Evolutionary conservation across 768 basidiomycete genomes (phyloP), one percentile per base, ranked within the genome.

Genomic region (Ramaria sp.): DNA sequence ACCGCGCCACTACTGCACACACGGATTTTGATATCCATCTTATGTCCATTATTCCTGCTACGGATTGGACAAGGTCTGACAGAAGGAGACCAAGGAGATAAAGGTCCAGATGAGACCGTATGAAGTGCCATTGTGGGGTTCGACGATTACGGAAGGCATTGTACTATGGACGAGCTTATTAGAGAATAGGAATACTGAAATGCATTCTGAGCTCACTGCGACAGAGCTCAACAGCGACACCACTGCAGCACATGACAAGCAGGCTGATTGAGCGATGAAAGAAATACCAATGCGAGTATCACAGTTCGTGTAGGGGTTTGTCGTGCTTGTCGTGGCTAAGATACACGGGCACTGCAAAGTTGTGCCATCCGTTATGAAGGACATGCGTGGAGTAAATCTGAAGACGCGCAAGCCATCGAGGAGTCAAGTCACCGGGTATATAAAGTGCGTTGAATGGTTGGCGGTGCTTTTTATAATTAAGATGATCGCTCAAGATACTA

Each of bases 31-130:
- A 33, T 27, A 68, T 60, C 73, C 73, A 74, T 59, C 62, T 66
- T 31, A 71, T 60, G 52, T 72, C 63, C 61, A 76, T 66, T 15
- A 75, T 60, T 2, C 71, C 72, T 1, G 75, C 68, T 47, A 30
- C 10, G 19, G 68, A 62, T 53, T 67, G 68, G 13, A 69, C 59
- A 17, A 69, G 37, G 47, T 69, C 68, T 7, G 62, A 67, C 15
- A 64, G 54, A 0, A 69, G 49, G 20, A 69, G 63, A 38, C 62
- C 62, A 45, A 69, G 60, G 42, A 69, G 64, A 51, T 67, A 67
- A 38, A 65, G 60, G 54, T 69, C 67, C 27, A 67, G 59, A 10
- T 67, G 63, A 27, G 63, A 63, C 15, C 54, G 19, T 1, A 56
- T 30, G n/a, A 47, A 48, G 43, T 15, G 48, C 19, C 37, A n/a